Percentiles rank a stretch among this genome's conserved stretches.
These are phyloP conservation scores for Podospora bellae-mahoneyi DNA, from an alignment of 495 filamentous ascomycete species.

Conservation along the genomic window DNA sequence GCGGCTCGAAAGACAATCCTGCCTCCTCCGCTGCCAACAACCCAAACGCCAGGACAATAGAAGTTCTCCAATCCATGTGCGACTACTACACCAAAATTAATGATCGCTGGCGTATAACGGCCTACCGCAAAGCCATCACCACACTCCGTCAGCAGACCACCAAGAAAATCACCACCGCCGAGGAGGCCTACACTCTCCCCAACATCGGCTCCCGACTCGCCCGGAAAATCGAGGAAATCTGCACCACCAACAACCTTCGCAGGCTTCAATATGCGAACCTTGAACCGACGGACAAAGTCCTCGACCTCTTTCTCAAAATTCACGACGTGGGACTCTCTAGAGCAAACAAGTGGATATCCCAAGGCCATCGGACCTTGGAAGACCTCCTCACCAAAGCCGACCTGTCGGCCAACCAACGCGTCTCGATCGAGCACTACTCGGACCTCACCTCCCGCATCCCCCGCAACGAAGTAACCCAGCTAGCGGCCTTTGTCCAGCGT, in stretches of 20 bases:
- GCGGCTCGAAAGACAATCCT: constrained; percentile 35
- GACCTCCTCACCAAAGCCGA: constrained; percentile 64
- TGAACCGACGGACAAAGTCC: constrained; percentile 59
- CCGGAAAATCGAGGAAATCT: constrained; percentile 90
- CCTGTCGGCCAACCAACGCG: constrained; percentile 68
- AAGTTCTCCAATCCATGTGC: constrained; percentile 76
- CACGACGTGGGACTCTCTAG: constrained; percentile 73
- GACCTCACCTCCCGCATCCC: constrained; percentile 85
- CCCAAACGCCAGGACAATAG: constrained; percentile 74
- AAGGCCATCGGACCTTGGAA: constrained; percentile 70
- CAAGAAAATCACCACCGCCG: constrained; percentile 59
- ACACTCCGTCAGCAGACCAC: constrained; percentile 64
- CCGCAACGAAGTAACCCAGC: constrained; percentile 66
- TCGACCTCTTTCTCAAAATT: constrained; percentile 69
- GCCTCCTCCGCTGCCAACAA: constrained; percentile 16
- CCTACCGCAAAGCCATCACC: constrained; percentile 77
- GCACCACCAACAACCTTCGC: constrained; percentile 64
- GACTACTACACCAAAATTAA: constrained; percentile 71
- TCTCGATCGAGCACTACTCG: constrained; percentile 77
- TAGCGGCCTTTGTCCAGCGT: constrained; percentile 64
- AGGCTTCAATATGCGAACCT: constrained; percentile 64
- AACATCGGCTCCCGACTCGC: constrained; percentile 76
- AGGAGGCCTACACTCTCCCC: constrained; percentile 65
- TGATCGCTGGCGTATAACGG: constrained; percentile 76
- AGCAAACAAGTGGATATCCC: constrained; percentile 73